Conservation (phyloP, 192 early-diverging fungal genomes). For the Backusella liffmaniae region DNA sequence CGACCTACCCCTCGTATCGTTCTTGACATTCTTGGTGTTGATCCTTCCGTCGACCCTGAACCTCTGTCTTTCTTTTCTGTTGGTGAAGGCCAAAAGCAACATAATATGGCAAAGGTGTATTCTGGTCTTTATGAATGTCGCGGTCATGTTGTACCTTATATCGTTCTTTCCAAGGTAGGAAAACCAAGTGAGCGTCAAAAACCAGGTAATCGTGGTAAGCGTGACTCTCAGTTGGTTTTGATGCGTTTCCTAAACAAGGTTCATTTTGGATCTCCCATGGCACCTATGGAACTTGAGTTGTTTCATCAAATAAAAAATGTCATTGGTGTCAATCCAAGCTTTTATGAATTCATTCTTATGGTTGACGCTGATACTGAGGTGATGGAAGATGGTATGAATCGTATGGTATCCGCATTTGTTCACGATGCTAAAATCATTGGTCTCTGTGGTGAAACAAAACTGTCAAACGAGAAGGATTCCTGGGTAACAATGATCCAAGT, state of each 20-base stretch:
- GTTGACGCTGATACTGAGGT: constrained; percentile 97
- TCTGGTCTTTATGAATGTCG: constrained; percentile 90
- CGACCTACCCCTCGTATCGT: constrained; percentile 94
- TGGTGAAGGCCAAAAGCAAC: constrained; percentile 87
- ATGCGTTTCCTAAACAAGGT: constrained; percentile 98
- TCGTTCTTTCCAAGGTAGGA: constrained; percentile 92
- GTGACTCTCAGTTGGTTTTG: constrained; percentile 95
- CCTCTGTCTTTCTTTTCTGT: constrained; percentile 81
- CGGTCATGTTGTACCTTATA: constrained; percentile 88
- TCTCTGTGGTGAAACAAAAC: constrained; percentile 92
- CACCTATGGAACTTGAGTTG: constrained; percentile 93
- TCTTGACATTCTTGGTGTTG: constrained; percentile 87
- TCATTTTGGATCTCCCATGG: constrained; percentile 92
- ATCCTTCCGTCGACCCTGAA: constrained; percentile 73
- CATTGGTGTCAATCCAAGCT: constrained; percentile 92
- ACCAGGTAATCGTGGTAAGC: constrained; percentile 96
- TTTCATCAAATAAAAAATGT: constrained; percentile 98
- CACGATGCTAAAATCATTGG: constrained; percentile 92
- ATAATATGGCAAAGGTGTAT: constrained; percentile 95
- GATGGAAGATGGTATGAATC: constrained; percentile 83
- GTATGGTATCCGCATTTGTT: constrained; percentile 86
- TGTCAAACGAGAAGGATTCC: constrained; percentile 89
- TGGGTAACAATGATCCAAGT: constrained; percentile 99
- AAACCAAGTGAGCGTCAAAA: constrained; percentile 75
- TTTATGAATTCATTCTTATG: constrained; percentile 96